These are phyloP conservation scores for Mallotus nudiflorus DNA, from an alignment of 345 rosid genomes.

Conservation along the genomic window DNA sequence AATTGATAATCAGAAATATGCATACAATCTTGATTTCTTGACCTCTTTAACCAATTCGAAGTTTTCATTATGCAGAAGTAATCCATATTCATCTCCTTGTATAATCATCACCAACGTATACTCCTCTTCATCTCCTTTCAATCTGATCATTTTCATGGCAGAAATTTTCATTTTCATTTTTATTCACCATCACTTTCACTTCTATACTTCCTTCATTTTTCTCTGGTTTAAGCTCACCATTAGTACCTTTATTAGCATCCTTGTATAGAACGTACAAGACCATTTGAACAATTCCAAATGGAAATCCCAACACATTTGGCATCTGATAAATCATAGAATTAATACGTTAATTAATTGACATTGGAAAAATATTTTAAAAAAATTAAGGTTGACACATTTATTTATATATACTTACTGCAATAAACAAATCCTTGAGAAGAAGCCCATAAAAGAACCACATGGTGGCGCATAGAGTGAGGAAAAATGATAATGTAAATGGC, in stretches of 20 bases:
- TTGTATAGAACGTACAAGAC: constrained; percentile 13
- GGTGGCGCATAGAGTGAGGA: constrained; percentile 35
- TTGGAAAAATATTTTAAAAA: no score
- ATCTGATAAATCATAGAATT: constrained; percentile 8
- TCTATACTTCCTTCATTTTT: not conserved
- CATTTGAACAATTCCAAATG: constrained; percentile 22
- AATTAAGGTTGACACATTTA: no score
- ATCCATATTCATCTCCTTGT: no score
- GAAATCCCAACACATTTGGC: constrained; percentile 20
- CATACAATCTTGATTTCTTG: no score
- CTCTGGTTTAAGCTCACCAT: not conserved
- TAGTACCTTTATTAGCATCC: not conserved
- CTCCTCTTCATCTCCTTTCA: not conserved
- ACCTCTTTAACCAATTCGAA: no score
- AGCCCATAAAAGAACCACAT: constrained; percentile 42
- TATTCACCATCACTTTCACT: not conserved
- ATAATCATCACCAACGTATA: no score
- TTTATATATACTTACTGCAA: constrained; percentile 38
- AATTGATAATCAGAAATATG: no score
- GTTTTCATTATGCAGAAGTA: no score
- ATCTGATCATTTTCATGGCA: not conserved
- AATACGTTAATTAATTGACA: no score
- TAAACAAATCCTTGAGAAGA: constrained; percentile 21
- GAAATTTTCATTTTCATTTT: no score
- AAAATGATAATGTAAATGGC: constrained; percentile 50